Base-by-base conservation (phyloP, 2,329 filamentous ascomycete species). In the Incumbomyces lentus region DNA sequence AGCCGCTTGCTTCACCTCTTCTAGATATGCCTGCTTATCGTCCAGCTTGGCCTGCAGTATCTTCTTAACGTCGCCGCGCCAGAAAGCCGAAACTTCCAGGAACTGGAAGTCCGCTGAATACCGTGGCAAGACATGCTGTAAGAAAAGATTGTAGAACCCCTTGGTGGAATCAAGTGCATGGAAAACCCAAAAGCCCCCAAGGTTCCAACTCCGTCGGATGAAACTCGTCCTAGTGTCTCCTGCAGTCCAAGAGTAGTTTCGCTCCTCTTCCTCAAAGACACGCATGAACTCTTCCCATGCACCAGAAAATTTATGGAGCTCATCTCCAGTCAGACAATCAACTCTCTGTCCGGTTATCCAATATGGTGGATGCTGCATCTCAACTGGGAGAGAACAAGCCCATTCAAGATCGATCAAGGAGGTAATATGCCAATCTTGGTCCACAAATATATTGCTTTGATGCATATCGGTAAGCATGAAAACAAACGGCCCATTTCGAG, bases 381-480 rank as follows among this genome's bases (percentile, higher is more conserved):
- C 55, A 4, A 61, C 37, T 7, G 63, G 62, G 1, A 58, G 53
- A 2, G 58, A 58, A 49, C 58, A 62, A 38, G 58, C 55, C 55
- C 58, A 64, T 52, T 65, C 62, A n/a, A 66, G 52, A 40, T 65
- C 61, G 47, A 67, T 61, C 12, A 65, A 46, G 26, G 47, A 51
- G 34, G 48, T 64, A 42, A 66, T 56, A 51, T 64, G 57, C 61
- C 64, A 64, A 16, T 59, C 36, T 0, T 52, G 42, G 39, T 60
- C 54, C 13, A 61, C 56, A 37, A 59, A 53, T 13, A 62, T 59
- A 31, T 62, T 62, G 46, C 62, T 64, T 40, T 56, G 57, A 46
- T 70, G 63, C 13, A 70, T 54, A 49, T 70, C 67, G 8, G 64
- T 67, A 12, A 70, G 58, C 2, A 44, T 57, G 29, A 63, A 56